phyloP scores from a whole-genome alignment of 106 monocot species.

The Vanilla planifolia region DNA sequence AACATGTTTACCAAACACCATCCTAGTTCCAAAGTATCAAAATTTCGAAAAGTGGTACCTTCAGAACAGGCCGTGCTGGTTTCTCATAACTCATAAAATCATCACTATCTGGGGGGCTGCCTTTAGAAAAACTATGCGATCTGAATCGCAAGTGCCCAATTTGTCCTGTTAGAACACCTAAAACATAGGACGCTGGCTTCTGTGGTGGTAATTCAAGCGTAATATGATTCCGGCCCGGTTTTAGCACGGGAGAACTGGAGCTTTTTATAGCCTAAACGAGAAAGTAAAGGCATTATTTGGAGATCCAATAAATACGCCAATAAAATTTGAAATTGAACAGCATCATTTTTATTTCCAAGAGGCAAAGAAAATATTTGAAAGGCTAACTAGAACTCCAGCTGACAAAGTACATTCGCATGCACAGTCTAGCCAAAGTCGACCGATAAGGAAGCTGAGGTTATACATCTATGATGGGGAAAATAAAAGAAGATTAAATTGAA shows the following conservation, averaged over 20 bases:
- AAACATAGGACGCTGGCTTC: slow-evolving; percentile 87
- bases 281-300: slow-evolving; percentile 8
- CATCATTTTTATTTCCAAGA: not conserved
- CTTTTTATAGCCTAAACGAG: slow-evolving; percentile 77
- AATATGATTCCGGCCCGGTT: slow-evolving; percentile 78
- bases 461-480: not conserved
- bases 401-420: not conserved
- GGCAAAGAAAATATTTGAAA: not conserved
- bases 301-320: not conserved
- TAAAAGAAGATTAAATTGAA: not conserved
- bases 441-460: not conserved
- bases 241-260: slow-evolving; percentile 50
- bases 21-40: not conserved
- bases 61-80: slow-evolving; percentile 86
- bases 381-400: not conserved
- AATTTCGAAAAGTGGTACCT: slow-evolving; percentile 39
- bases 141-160: slow-evolving; percentile 87
- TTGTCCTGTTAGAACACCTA: slow-evolving; percentile 94
- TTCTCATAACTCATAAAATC: slow-evolving; percentile 99
- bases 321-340: not conserved
- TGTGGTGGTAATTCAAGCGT: slow-evolving; percentile 72
- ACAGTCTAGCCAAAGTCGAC: slow-evolving; percentile 2
- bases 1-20: not conserved
- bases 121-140: slow-evolving; percentile 97
- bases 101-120: slow-evolving; percentile 82